Evolutionary conservation across 495 filamentous ascomycete genomes (phyloP), one percentile per base, ranked within the genome.

Genomic region (Aspergillus carlsbadensis): DNA sequence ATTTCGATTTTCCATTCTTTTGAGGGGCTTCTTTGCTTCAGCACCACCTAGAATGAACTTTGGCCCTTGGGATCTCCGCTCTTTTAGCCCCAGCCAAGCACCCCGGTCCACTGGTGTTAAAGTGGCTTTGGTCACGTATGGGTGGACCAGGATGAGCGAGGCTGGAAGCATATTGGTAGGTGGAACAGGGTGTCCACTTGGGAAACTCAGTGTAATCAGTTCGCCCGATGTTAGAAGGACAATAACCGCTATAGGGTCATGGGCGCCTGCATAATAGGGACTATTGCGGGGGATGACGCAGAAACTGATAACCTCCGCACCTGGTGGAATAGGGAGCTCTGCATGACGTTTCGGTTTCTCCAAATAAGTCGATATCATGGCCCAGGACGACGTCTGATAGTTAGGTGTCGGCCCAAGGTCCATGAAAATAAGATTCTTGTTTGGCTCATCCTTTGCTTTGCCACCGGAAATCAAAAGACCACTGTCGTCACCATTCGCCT

Each of bases 131-230:
- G 83, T 89, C 53, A 94, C 81, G 63, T 93, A 96, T 1, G 94
- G 94, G 63, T 97, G 92, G 21, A 94, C 85, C 40, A 95, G 87
- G 0, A 85, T 85, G 36, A 98, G 66, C 13, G 85, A 92, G 0
- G 90, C 82, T 65, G 95, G 92, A 7, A 97, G 79, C 71, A 95
- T 87, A 62, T 96, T 94, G 0, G 93, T 95, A 6, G 95, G 90
- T 24, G 84, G 87, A 43, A 98, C 91, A 3, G 93, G 87, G 67
- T 91, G 86, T 14, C 95, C 94, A 54, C 84, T 91, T 2, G 94
- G 95, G 64, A 97, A 97, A 62, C 86, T 92, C 68, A 98, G 70
- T 0, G 91, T 95, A 48, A 91, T 77, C 29, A 98, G 64, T 72
- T 98, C 95, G 21, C 94, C 94, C 2, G 90, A 93, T 0, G 86